Conservation (phyloP, 345 rosid genomes). For the Brassica napus region DNA sequence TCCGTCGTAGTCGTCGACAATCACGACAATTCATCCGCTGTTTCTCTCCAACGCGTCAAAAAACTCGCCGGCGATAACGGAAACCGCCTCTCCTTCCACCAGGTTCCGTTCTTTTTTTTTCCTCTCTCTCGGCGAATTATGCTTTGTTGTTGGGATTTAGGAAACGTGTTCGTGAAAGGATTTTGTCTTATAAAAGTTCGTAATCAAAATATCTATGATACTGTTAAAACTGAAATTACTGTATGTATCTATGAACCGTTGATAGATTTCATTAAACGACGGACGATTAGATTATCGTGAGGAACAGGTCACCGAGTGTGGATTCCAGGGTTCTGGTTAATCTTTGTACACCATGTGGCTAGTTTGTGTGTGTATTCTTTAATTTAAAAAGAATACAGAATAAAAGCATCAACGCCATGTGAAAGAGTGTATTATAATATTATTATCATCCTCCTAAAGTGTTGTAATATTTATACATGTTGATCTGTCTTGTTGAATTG, state of each 20-base stretch:
- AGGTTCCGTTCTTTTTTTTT: slow-evolving; percentile 44
- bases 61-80: slow-evolving; percentile 64
- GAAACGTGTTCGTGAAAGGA: slow-evolving; percentile 30
- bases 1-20: slow-evolving; percentile 71
- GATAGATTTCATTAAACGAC: not conserved
- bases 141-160: not conserved
- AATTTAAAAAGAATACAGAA: not conserved
- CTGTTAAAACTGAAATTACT: not conserved
- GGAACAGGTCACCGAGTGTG: not conserved
- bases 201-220: not conserved
- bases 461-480: not conserved
- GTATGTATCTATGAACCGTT: not conserved
- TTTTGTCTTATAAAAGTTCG: not conserved
- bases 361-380: slow-evolving; percentile 4
- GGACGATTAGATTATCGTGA: not conserved
- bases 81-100: slow-evolving; percentile 58
- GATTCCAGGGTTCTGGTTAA: slow-evolving; percentile 21
- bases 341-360: slow-evolving; percentile 26
- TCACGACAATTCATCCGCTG: slow-evolving; percentile 67
- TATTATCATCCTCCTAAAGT: not conserved
- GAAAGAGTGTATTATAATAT: slow-evolving; percentile 22
- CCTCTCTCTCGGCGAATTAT: not conserved
- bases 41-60: slow-evolving; percentile 59
- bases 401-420: slow-evolving; percentile 34
- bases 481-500: slow-evolving; percentile 29